Evolutionary conservation across 192 early-diverging fungal genomes (phyloP).

Genomic region (Chytriomyces confervae): DNA sequence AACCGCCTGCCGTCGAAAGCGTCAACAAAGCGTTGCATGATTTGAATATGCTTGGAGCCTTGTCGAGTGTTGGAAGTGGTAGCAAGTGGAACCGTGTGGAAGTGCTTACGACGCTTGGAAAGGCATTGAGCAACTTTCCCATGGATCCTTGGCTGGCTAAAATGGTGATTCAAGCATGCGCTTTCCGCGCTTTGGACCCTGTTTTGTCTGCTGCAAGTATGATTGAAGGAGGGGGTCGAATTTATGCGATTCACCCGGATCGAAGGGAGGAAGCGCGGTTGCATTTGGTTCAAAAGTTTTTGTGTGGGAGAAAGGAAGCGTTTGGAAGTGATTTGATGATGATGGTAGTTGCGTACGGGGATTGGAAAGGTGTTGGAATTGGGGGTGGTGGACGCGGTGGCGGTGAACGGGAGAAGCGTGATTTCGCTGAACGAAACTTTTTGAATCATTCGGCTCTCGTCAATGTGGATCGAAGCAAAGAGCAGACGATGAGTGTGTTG

Average conservation of each 20-base stretch:
- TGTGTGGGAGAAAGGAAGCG: slow-evolving; percentile 3
- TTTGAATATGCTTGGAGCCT: slow-evolving; percentile 45
- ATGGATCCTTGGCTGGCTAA: slow-evolving; percentile 76
- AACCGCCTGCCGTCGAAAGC: slow-evolving; percentile 45
- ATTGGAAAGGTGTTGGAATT: slow-evolving; percentile 35
- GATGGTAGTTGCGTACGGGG: slow-evolving; percentile 42
- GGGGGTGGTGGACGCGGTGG: neutral
- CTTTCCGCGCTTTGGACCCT: slow-evolving; percentile 76
- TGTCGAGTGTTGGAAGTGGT: slow-evolving; percentile 3
- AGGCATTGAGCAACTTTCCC: slow-evolving; percentile 63
- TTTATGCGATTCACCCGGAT: slow-evolving; percentile 57
- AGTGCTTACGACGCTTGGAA: slow-evolving; percentile 67
- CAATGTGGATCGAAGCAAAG: slow-evolving; percentile 47
- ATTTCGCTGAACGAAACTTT: slow-evolving; percentile 43
- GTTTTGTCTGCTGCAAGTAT: slow-evolving; percentile 68
- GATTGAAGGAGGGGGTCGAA: slow-evolving; percentile 54
- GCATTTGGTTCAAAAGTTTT: slow-evolving; percentile 44
- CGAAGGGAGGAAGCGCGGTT: slow-evolving; percentile 42
- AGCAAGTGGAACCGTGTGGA: slow-evolving; percentile 39
- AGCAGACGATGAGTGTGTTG: slow-evolving; percentile 45
- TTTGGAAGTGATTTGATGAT: slow-evolving; percentile 52
- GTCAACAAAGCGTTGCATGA: slow-evolving; percentile 46
- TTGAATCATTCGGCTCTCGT: slow-evolving; percentile 39
- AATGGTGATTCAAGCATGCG: slow-evolving; percentile 71
- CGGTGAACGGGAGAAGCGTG: slow-evolving; percentile 5